phyloP scores from a whole-genome alignment of 2,329 filamentous ascomycete species.

The Penicillium sp. region DNA sequence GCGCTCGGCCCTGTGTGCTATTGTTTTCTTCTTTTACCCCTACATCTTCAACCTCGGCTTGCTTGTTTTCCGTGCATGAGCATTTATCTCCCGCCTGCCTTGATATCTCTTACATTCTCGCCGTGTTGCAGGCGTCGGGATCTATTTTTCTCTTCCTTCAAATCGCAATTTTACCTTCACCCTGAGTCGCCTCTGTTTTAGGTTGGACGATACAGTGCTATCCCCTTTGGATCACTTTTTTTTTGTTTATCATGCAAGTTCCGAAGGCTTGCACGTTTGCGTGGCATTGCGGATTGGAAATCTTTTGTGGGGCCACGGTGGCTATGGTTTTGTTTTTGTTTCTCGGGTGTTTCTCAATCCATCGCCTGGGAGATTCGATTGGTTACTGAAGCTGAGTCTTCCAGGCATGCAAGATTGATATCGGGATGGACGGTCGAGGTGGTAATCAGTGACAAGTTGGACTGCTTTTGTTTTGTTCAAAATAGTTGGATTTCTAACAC shows the following conservation, averaged over 20 bases:
- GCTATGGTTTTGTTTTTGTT: conserved; percentile 7
- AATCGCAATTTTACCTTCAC: conserved; percentile 24
- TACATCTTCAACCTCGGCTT: conserved; percentile 18
- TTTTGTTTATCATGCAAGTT: conserved; percentile 4
- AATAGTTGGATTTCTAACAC: conserved; percentile 19
- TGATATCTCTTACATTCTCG: conserved; percentile 35
- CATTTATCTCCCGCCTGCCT: conserved; percentile 28
- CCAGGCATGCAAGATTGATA: conserved; percentile 1
- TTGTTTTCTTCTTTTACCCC: conserved; percentile 21
- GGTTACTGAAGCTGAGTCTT: conserved; percentile 4
- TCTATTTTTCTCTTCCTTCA: conserved; percentile 27
- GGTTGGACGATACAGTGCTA: background rate
- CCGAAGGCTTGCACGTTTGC: background rate
- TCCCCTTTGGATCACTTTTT: background rate
- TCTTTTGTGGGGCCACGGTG: conserved; percentile 1
- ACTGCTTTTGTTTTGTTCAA: conserved; percentile 15
- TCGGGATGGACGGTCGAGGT: conserved; percentile 11
- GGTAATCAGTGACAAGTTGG: conserved; percentile 18
- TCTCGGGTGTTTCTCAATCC: conserved; percentile 4
- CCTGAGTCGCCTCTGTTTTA: background rate
- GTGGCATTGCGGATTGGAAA: conserved; percentile 1
- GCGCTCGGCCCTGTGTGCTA: conserved; percentile 31
- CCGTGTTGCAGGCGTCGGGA: conserved; percentile 32
- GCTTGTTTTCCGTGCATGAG: conserved; percentile 24
- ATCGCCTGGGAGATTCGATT: conserved; percentile 9